Evolutionary conservation across 768 basidiomycete species (phyloP).

Genomic region (Amyloporia xantha): DNA sequence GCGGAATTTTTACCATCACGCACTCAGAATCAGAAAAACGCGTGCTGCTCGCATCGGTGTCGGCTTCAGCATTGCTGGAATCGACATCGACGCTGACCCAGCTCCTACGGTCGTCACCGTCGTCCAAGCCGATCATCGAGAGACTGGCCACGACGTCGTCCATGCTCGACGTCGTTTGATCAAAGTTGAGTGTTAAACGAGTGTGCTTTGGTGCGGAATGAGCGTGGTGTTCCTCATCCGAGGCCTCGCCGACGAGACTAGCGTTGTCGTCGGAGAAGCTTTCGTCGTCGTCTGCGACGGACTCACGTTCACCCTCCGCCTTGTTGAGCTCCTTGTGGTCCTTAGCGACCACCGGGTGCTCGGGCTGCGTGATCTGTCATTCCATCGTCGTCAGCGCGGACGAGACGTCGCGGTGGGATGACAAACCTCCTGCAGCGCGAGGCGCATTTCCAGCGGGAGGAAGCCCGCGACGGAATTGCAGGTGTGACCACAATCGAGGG

Average conservation of each 20-base stretch:
- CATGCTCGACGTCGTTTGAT: not conserved
- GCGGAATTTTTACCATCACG: not conserved
- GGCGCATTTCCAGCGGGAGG: constrained; percentile 10
- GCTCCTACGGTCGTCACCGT: not conserved
- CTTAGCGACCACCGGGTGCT: not conserved
- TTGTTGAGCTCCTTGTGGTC: not conserved
- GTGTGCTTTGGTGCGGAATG: not conserved
- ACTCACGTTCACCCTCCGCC: not conserved
- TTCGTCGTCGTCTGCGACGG: not conserved
- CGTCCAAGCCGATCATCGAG: not conserved
- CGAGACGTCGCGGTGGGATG: not conserved
- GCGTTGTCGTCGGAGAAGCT: not conserved
- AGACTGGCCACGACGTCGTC: not conserved
- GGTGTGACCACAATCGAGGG: constrained; percentile 13
- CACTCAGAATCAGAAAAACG: too few relatives aligned
- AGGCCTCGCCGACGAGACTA: not conserved
- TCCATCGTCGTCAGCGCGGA: not conserved
- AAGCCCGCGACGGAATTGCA: constrained; percentile 10
- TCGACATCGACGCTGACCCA: not conserved
- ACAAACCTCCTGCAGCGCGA: constrained; percentile 8
- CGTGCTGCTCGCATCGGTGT: not conserved
- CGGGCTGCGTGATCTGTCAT: not conserved
- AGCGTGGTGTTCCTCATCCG: not conserved
- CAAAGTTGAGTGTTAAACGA: not conserved
- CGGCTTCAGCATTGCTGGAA: not conserved